Percentiles rank a stretch among this genome's conserved stretches.
Evolutionary conservation across 2,329 filamentous ascomycete genomes (phyloP).

Genomic region (Aspergillus sp.): DNA sequence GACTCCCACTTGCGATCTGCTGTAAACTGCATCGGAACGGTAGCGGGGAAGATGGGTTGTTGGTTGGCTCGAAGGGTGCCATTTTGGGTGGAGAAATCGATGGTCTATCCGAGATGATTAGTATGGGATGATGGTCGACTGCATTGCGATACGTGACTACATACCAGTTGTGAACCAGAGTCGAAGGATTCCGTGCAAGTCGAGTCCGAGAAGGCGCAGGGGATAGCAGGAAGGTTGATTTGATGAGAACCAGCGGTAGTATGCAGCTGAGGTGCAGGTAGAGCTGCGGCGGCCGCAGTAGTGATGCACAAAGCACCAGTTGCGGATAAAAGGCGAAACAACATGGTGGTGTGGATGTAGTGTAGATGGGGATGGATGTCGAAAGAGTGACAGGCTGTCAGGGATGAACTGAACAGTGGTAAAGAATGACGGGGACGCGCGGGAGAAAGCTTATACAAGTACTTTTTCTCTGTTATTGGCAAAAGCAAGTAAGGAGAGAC

Average conservation of each 20-base stretch:
- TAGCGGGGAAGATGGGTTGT: slow-evolving; percentile 31
- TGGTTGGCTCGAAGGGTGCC: slow-evolving; percentile 32
- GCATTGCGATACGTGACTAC: neutral
- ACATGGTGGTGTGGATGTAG: slow-evolving; percentile 11
- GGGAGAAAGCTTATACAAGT: neutral
- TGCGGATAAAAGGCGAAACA: slow-evolving; percentile 9
- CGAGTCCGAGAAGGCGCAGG: slow-evolving; percentile 21
- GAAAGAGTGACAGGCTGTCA: neutral
- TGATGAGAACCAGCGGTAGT: slow-evolving; percentile 9
- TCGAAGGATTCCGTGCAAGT: slow-evolving; percentile 15
- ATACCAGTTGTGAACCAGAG: slow-evolving; percentile 17
- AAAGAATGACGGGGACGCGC: neutral
- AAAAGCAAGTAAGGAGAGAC: slow-evolving; percentile 3
- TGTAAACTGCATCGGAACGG: slow-evolving; percentile 29
- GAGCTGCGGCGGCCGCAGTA: slow-evolving; percentile 12
- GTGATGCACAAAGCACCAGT: slow-evolving; percentile 11
- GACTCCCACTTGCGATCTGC: slow-evolving; percentile 24
- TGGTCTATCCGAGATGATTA: slow-evolving; percentile 21
- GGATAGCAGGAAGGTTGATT: slow-evolving; percentile 18
- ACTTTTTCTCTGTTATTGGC: too few species aligned
- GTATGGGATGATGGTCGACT: neutral
- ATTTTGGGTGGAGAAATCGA: slow-evolving; percentile 31
- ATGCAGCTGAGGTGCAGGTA: neutral
- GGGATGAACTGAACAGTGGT: neutral
- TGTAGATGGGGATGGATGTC: neutral